phyloP scores from a whole-genome alignment of 371 early-diverging fungal species.

The Edhazardia aedis region DNA sequence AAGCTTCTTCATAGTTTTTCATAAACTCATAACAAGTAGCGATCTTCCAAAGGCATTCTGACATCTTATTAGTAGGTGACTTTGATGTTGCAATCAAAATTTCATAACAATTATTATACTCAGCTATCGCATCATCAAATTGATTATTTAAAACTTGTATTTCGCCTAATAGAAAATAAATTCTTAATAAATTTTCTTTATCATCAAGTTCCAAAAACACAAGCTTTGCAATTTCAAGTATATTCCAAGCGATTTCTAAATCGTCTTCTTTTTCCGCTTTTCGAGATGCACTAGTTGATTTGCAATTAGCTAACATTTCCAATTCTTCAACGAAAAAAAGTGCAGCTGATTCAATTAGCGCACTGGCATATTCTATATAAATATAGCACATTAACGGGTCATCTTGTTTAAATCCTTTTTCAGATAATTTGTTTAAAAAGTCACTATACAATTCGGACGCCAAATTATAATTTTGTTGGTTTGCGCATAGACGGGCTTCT shows the following conservation, averaged over 20 bases:
- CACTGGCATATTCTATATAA: conserved; percentile 39
- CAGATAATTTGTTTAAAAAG: conserved; percentile 21
- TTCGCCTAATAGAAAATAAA: conserved; percentile 29
- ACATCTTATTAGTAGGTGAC: no score
- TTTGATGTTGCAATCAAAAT: no score
- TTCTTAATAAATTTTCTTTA: conserved; percentile 8
- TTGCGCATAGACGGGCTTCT: conserved; percentile 15
- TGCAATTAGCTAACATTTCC: conserved; percentile 14
- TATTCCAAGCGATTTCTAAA: conserved; percentile 38
- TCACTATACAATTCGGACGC: conserved; percentile 29
- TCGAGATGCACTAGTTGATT: conserved; percentile 12
- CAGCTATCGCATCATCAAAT: conserved; percentile 19
- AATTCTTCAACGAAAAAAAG: conserved; percentile 1
- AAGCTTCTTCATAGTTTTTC: no score
- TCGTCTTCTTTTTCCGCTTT: conserved; percentile 33
- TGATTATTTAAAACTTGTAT: conserved; percentile 36
- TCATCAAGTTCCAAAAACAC: conserved; percentile 22
- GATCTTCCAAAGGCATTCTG: no score
- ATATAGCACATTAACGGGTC: conserved; percentile 15
- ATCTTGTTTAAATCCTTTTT: conserved; percentile 1
- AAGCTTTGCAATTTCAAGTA: conserved; percentile 31
- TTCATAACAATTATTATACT: conserved; percentile 20
- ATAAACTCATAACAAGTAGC: no score
- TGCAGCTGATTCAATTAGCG: conserved; percentile 22
- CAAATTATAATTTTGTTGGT: conserved; percentile 25